Conservation (phyloP, 352 stramenopile genomes). For the Pythium aquatile region DNA sequence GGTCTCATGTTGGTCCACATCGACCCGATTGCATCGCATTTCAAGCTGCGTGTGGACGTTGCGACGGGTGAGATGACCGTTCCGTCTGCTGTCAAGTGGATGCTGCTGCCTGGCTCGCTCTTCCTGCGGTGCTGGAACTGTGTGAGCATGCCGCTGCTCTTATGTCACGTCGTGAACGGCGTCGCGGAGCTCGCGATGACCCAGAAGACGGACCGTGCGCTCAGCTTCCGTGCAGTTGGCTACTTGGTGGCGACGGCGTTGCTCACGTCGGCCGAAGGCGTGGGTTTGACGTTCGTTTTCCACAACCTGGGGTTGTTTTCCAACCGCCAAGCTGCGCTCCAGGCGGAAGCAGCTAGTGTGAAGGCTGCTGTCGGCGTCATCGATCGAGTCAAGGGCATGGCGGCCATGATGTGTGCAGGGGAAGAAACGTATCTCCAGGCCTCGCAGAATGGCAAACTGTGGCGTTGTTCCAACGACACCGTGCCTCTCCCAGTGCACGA, state of each 20-base stretch:
- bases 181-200: constrained; percentile 45
- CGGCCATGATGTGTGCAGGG: constrained; percentile 37
- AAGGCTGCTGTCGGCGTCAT: constrained; percentile 3
- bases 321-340: neutral
- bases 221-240: constrained; percentile 37
- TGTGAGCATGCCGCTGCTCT: constrained; percentile 37
- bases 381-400: constrained; percentile 27
- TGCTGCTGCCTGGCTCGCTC: constrained; percentile 42
- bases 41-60: constrained; percentile 26
- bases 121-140: constrained; percentile 52
- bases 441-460: constrained; percentile 27
- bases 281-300: constrained; percentile 31
- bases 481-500: constrained; percentile 37
- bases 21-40: constrained; percentile 22
- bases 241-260: constrained; percentile 35
- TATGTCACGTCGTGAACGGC: constrained; percentile 48
- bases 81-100: constrained; percentile 31
- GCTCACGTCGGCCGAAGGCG: constrained; percentile 37
- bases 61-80: constrained; percentile 35
- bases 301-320: constrained; percentile 34
- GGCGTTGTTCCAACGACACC: constrained; percentile 45
- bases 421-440: constrained; percentile 41
- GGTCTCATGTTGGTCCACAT: constrained; percentile 37
- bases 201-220: constrained; percentile 30
- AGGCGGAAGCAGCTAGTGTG: constrained; percentile 2